A percentile compares a stretch with the other conserved stretches of the same genome.
phyloP scores from a whole-genome alignment of 2,329 filamentous ascomycete species.

The Fusarium paranaense region DNA sequence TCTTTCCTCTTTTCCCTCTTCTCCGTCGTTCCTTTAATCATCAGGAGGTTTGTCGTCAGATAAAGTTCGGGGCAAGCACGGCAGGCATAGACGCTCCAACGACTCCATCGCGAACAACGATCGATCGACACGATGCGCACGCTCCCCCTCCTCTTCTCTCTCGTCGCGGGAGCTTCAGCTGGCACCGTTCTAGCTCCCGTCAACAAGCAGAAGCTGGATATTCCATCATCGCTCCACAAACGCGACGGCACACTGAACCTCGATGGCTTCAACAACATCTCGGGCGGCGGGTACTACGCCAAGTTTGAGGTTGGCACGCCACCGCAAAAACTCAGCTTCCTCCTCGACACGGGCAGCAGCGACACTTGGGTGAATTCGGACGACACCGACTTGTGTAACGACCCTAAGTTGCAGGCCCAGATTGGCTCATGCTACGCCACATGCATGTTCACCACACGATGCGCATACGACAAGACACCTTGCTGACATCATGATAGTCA shows the following conservation, averaged over 20 bases:
- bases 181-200: conserved; percentile 42
- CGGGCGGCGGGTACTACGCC: conserved; percentile 67
- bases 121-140: conserved; percentile 24
- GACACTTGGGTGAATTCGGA: conserved; percentile 72
- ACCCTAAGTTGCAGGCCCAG: conserved; percentile 46
- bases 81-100: neutral
- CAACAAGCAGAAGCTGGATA: conserved; percentile 24
- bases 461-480: neutral
- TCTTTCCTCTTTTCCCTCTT: neutral
- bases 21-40: neutral
- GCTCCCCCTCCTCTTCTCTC: conserved; percentile 30
- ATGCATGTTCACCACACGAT: conserved; percentile 50
- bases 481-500: conserved; percentile 42
- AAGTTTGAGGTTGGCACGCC: conserved; percentile 70
- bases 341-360: conserved; percentile 73
- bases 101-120: neutral
- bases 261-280: conserved; percentile 63
- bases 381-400: conserved; percentile 69
- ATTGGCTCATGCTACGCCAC: conserved; percentile 49
- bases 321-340: conserved; percentile 63
- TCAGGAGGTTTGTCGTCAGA: neutral
- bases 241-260: conserved; percentile 48
- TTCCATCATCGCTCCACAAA: conserved; percentile 31
- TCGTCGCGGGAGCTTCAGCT: conserved; percentile 38
- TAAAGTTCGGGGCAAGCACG: neutral